Base-by-base conservation (phyloP, 352 stramenopile genomes). In the Phytophthora macrochlamydospora region DNA sequence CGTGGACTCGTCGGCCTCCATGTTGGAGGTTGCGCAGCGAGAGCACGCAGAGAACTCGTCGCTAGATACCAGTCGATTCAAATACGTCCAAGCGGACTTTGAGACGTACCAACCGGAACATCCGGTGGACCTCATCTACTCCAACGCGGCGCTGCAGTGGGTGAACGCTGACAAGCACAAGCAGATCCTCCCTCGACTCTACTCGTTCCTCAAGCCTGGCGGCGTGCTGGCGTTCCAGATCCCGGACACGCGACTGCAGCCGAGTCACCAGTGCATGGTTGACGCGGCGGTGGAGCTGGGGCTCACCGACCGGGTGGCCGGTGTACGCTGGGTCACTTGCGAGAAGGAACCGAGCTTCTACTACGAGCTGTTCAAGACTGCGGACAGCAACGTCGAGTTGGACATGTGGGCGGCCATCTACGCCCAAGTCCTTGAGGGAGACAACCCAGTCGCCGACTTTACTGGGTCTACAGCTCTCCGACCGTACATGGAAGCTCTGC, bases 351-450 rank as follows among this genome's bases (percentile, higher is more conserved):
- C 83, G 32, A 54, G 30, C 7, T 90, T 81, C 53, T 94, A 92
- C 79, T 94, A 92, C 45, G 73, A 90, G 49, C 74, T 92, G 29
- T 85, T 90, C 46, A 73, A 78, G 12, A 8, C 37, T 7, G 48
- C 73, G 18, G 69, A 69, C 8, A 31, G 24, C 1, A 24, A 31
- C 4, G 59, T 57, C 2, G 58, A 75, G 24, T 51, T 92, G 7
- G 81, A 92, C 56, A 85, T 94, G 75, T 94, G 83, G 85, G 54
- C 65, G 4, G 77, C 78, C n/a, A 69, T 71, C 8, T 92, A 92
- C 54, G 66, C 73, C 32, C 84, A 92, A 59, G 61, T 87, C 24
- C 74, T 94, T 44, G 72, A 79, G 4, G 81, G 80, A 2, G 74
- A 89, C 12, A 86, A 89, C 55, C 79, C 85, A 3, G 81, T 93